Evolutionary conservation across 2,329 filamentous ascomycete genomes (phyloP), one percentile per base, ranked within the genome.

Genomic region (Sarocladiaceae sp.): DNA sequence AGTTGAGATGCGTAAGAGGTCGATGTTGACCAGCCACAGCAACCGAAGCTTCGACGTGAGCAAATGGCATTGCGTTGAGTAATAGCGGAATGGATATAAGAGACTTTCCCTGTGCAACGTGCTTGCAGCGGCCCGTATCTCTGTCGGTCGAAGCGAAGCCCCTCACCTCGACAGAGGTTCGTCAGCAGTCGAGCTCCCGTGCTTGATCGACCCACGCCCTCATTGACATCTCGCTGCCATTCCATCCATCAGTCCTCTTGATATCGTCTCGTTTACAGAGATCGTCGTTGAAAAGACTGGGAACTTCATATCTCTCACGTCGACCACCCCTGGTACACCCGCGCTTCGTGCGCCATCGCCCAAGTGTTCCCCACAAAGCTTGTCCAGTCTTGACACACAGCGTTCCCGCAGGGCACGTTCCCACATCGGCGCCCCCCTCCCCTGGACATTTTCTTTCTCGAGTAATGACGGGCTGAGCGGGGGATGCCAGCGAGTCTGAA

Each of bases 301-400:
- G 23, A 40, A 40, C 11, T 46, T 48, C 11, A 20, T 20, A 33
- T 31, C 26, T 48, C 26, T 17, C 23, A 4, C 20, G 4, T 4
- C 22, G 10, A 31, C 8, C 10, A 22, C n/a, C 44, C 44, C 44
- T 28, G 8, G 40, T 18, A 23, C 13, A 46, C 4, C 22, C 15
- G 26, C 33, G 26, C 28, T 31, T 48, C 4, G 25, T 33, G 28
- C 44, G 28, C 44, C 44, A 33, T 48, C 26, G 25, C n/a, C 28
- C 26, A 33, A 31, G 10, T 48, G 28, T 33, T 50, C 59, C 58
- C 63, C 60, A 63, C 61, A 68, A 69, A 69, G 66, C 66, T 68
- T 69, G 65, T 69, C 66, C 59, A 35, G 63, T 63, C 65, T 66
- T 66, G 64, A 67, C 65, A 67, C 63, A 60, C 40, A 57, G 56